These are phyloP conservation scores for Mediolabrus comicus DNA, from an alignment of 108 stramenopile genomes.

Conservation along the genomic window DNA sequence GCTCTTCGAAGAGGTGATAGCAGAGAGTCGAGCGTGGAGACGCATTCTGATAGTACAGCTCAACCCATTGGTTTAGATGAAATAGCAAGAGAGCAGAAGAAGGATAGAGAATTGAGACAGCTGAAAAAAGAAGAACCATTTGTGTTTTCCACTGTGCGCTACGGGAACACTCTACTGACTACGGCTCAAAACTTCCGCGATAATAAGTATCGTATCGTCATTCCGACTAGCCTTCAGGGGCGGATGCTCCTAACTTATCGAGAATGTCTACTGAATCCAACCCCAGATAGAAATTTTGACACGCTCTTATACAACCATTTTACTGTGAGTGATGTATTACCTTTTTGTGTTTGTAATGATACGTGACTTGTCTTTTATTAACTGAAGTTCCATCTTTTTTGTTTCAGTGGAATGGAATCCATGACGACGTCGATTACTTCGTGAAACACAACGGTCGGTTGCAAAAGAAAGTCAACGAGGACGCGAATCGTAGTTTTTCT, in stretches of 20 bases:
- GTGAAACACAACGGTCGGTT: conserved; percentile 22
- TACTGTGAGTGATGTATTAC: too few relatives aligned
- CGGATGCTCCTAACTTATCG: conserved; percentile 32
- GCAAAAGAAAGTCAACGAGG: conserved; percentile 20
- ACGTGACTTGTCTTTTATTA: too few relatives aligned
- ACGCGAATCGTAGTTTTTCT: conserved; percentile 1
- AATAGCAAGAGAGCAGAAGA: conserved; percentile 37
- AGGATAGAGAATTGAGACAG: conserved; percentile 29
- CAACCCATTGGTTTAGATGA: conserved; percentile 36
- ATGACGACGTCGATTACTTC: conserved; percentile 37
- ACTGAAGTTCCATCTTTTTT: too few relatives aligned
- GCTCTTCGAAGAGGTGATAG: background rate
- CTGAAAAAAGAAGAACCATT: conserved; percentile 39
- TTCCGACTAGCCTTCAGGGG: conserved; percentile 29
- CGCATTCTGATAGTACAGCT: background rate
- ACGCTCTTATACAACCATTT: conserved; percentile 37
- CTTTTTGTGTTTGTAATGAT: too few relatives aligned
- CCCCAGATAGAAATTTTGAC: conserved; percentile 34
- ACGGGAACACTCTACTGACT: conserved; percentile 30
- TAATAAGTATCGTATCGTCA: conserved; percentile 37
- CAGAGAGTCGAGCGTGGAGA: background rate
- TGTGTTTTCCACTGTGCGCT: conserved; percentile 37
- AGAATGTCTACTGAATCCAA: conserved; percentile 35
- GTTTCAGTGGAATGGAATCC: conserved; percentile 45
- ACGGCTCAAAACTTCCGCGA: conserved; percentile 40